Evolutionary conservation across 495 filamentous ascomycete genomes (phyloP).

Genomic region (Podospora australis): DNA sequence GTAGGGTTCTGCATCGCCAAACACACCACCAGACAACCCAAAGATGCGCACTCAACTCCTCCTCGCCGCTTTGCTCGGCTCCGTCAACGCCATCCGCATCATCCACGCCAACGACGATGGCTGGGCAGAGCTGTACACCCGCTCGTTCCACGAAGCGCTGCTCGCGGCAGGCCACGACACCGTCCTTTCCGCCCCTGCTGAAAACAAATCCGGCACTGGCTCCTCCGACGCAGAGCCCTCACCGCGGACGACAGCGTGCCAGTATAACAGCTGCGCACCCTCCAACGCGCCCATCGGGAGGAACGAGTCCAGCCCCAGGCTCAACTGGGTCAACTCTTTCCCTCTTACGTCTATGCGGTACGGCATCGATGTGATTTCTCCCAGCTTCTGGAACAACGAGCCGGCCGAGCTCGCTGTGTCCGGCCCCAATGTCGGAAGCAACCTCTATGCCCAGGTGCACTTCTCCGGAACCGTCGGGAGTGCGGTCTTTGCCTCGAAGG

Average conservation of each 20-base stretch:
- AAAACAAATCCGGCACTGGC: slow-evolving; percentile 60
- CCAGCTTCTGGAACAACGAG: slow-evolving; percentile 43
- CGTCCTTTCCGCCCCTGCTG: slow-evolving; percentile 57
- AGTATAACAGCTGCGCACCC: slow-evolving; percentile 52
- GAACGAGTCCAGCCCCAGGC: slow-evolving; percentile 49
- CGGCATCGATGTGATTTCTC: slow-evolving; percentile 51
- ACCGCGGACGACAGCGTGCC: slow-evolving; percentile 39
- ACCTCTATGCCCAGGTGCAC: slow-evolving; percentile 45
- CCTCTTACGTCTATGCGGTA: slow-evolving; percentile 59
- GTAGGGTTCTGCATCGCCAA: not conserved
- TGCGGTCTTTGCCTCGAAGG: slow-evolving; percentile 49
- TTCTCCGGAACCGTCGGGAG: slow-evolving; percentile 61
- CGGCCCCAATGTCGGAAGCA: slow-evolving; percentile 58
- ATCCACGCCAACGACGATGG: slow-evolving; percentile 66
- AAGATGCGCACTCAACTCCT: slow-evolving; percentile 3
- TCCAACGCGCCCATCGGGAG: slow-evolving; percentile 45
- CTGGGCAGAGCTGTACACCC: slow-evolving; percentile 62
- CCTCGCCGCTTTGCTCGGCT: slow-evolving; percentile 9
- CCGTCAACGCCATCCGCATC: slow-evolving; percentile 41
- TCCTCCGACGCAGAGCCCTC: slow-evolving; percentile 45
- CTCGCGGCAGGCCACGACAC: slow-evolving; percentile 48
- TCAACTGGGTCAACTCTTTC: slow-evolving; percentile 67
- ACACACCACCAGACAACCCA: not conserved
- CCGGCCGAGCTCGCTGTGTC: slow-evolving; percentile 54
- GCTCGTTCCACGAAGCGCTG: slow-evolving; percentile 49